These are phyloP conservation scores for Chrysanthemum seticuspe DNA, from an alignment of 129 eudicot species.

Conservation along the genomic window DNA sequence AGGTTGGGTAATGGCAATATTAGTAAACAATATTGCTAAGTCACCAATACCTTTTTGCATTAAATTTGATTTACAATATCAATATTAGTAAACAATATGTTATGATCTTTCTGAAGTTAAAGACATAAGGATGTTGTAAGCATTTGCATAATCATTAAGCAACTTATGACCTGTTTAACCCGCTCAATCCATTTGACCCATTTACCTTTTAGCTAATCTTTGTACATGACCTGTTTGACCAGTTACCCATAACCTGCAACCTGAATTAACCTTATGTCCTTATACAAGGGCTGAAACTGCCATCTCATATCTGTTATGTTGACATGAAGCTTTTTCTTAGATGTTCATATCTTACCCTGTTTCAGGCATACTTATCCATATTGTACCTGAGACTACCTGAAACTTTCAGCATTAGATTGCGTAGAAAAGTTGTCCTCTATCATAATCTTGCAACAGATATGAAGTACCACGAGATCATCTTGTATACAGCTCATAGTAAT, in stretches of 20 bases:
- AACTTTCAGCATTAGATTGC: slow-evolving; percentile 43
- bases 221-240: too few relatives aligned
- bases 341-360: background rate
- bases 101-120: too few relatives aligned
- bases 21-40: too few relatives aligned
- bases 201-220: background rate
- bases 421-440: slow-evolving; percentile 41
- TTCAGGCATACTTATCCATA: slow-evolving; percentile 58
- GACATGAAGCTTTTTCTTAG: background rate
- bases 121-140: too few relatives aligned
- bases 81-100: too few relatives aligned
- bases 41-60: too few relatives aligned
- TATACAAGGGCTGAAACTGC: background rate
- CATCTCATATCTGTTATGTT: background rate
- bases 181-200: background rate
- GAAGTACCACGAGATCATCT: slow-evolving; percentile 40
- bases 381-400: slow-evolving; percentile 47
- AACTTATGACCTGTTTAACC: too few relatives aligned
- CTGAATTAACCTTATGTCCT: background rate
- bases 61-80: too few relatives aligned
- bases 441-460: slow-evolving; percentile 49
- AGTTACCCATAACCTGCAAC: background rate
- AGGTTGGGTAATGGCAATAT: too few relatives aligned
- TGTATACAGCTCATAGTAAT: slow-evolving; percentile 46
- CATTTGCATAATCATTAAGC: too few relatives aligned